Percentiles rank a stretch among this genome's conserved stretches.
Evolutionary conservation across 2,329 filamentous ascomycete species (phyloP).

Genomic region (Fusarium sp.): DNA sequence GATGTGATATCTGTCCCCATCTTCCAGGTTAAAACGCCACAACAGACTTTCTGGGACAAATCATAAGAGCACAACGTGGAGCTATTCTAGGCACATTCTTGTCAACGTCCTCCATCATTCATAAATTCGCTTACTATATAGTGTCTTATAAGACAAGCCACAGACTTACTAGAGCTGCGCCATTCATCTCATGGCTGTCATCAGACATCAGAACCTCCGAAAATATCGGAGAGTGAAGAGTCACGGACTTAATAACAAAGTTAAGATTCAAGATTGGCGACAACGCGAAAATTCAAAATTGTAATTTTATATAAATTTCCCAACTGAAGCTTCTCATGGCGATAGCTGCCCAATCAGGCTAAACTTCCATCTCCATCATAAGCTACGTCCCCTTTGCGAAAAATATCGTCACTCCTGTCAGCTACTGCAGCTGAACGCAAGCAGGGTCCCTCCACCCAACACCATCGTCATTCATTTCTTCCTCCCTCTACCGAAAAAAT

Average conservation of each 20-base stretch:
- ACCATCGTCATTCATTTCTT: background rate
- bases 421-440: background rate
- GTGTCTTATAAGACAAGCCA: conserved; percentile 14
- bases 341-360: conserved; percentile 24
- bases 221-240: background rate
- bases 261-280: background rate
- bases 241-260: background rate
- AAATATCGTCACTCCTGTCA: conserved; percentile 1
- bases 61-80: background rate
- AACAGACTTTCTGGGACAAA: background rate
- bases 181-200: background rate
- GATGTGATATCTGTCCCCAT: conserved; percentile 1
- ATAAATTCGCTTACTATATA: background rate
- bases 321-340: conserved; percentile 15
- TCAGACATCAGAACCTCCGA: background rate
- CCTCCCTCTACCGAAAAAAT: conserved; percentile 25
- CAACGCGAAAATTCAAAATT: background rate
- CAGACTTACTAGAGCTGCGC: conserved; percentile 11
- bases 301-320: background rate
- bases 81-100: background rate
- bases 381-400: conserved; percentile 7
- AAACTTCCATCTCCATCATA: conserved; percentile 13
- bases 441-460: conserved; percentile 7
- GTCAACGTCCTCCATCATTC: background rate
- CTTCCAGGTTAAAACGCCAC: background rate